Evolutionary conservation across 2,329 filamentous ascomycete species (phyloP).

Genomic region (Ceratocystis smalleyi): DNA sequence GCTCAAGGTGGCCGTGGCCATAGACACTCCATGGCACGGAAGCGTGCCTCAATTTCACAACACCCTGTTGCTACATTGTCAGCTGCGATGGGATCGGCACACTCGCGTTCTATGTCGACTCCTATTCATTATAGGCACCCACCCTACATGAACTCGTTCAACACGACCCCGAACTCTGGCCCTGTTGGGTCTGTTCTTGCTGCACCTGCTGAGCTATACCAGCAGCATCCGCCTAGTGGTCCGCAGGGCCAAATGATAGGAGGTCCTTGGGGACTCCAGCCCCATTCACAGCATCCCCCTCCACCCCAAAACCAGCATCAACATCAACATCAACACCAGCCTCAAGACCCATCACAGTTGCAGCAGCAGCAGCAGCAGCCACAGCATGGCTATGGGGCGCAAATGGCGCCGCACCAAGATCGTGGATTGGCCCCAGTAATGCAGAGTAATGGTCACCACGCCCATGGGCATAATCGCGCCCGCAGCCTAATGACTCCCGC

Average conservation of each 20-base stretch:
- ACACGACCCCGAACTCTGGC: conserved; percentile 2
- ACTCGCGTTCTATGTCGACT: conserved; percentile 14
- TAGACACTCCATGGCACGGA: conserved; percentile 59
- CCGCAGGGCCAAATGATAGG: neutral
- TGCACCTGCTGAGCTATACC: conserved; percentile 3
- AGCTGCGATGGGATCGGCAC: conserved; percentile 4
- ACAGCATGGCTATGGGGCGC: conserved; percentile 5
- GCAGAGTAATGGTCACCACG: neutral
- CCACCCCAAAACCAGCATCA: neutral
- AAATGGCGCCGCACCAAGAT: neutral
- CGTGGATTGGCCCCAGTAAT: neutral
- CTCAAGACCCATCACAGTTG: neutral
- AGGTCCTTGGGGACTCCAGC: neutral
- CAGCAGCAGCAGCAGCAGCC: too few relatives aligned
- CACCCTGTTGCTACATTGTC: conserved; percentile 48
- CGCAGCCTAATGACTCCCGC: conserved; percentile 15
- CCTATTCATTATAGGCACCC: conserved; percentile 12
- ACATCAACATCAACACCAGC: neutral
- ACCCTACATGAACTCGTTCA: conserved; percentile 6
- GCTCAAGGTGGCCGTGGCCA: conserved; percentile 61
- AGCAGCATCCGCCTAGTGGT: conserved; percentile 5
- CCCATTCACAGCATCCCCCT: neutral
- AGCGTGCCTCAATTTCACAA: conserved; percentile 24
- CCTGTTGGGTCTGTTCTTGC: conserved; percentile 3
- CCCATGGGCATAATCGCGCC: conserved; percentile 13